Base-by-base conservation (phyloP, 2,329 filamentous ascomycete species). In the Venturia pyrina region DNA sequence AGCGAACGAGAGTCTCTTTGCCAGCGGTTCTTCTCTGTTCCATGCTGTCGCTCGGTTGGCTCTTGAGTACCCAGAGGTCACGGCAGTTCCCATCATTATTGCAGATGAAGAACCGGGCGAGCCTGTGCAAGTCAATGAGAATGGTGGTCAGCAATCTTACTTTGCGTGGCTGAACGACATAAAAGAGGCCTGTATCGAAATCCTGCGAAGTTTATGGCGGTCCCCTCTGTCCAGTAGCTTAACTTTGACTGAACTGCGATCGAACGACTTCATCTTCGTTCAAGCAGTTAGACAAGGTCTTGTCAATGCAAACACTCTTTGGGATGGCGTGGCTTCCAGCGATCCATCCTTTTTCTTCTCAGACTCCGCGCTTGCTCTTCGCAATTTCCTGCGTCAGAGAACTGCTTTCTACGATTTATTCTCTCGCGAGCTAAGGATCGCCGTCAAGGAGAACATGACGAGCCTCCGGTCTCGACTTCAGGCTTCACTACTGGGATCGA, bases 331-430 rank as follows among this genome's bases (percentile, higher is more conserved):
- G 41, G 80, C 83, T 24, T 79, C 89, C 50, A 74, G 75, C 15
- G 80, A 86, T 50, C 81, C 85, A 0, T 82, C 87, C 7, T 95
- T 96, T 72, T 85, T 91, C 66, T 78, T 87, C 21, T 85, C 83
- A 0, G 81, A 87, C 24, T 87, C 90, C 11, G 87, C 89, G 1
- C 76, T 83, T 44, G 86, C 89, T 0, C 84, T 95, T 48, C 83
- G 88, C 43, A 87, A 93, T 71, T 96, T 96, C 73, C 81, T 99
- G 59, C 82, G 85, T 15, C 83, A 90, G 67, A 86, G 96, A 66
- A 87, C 90, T 63, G 85, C 90, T 71, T 84, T 91, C 48, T 85
- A 96, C 68, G 90, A 96, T 71, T 98, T 97, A 73, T 86, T 91
- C 43, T 88, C 90, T 17, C 87, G 90, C 67, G 93, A 98, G 74